These are phyloP conservation scores for Pseudogymnoascus sp. DNA, from an alignment of 2,329 filamentous ascomycete species.

Conservation along the genomic window DNA sequence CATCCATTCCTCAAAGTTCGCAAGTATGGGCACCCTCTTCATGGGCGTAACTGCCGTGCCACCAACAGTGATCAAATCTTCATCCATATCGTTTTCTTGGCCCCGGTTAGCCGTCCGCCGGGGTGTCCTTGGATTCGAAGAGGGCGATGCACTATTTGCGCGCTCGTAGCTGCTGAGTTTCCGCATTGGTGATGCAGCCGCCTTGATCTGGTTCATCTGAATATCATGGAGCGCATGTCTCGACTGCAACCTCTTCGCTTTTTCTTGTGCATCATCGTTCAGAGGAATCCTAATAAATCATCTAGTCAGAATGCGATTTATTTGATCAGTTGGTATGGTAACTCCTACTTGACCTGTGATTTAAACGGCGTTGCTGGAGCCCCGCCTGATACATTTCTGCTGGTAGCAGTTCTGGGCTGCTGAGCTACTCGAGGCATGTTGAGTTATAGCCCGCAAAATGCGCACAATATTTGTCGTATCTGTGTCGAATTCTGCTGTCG, in stretches of 20 bases:
- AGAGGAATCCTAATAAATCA: slow-evolving; percentile 67
- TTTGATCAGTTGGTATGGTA: neutral
- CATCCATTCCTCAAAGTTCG: slow-evolving; percentile 99
- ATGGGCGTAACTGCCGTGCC: slow-evolving; percentile 82
- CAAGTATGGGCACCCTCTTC: slow-evolving; percentile 90
- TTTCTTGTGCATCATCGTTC: slow-evolving; percentile 92
- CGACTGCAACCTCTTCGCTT: slow-evolving; percentile 77
- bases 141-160: slow-evolving; percentile 49
- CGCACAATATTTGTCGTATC: slow-evolving; percentile 2
- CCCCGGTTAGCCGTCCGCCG: slow-evolving; percentile 31
- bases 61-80: slow-evolving; percentile 58
- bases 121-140: slow-evolving; percentile 48
- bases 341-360: slow-evolving; percentile 29
- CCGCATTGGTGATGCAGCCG: slow-evolving; percentile 66
- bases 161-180: slow-evolving; percentile 54
- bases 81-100: slow-evolving; percentile 40
- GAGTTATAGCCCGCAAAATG: slow-evolving; percentile 4
- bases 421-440: slow-evolving; percentile 51
- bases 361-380: slow-evolving; percentile 28
- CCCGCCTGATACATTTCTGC: slow-evolving; percentile 33
- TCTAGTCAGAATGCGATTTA: neutral
- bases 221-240: slow-evolving; percentile 82
- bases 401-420: slow-evolving; percentile 35
- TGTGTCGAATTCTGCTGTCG: neutral
- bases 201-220: slow-evolving; percentile 87